These are phyloP conservation scores for Quercus engelmannii DNA, from an alignment of 306 rosid genomes.

Conservation along the genomic window DNA sequence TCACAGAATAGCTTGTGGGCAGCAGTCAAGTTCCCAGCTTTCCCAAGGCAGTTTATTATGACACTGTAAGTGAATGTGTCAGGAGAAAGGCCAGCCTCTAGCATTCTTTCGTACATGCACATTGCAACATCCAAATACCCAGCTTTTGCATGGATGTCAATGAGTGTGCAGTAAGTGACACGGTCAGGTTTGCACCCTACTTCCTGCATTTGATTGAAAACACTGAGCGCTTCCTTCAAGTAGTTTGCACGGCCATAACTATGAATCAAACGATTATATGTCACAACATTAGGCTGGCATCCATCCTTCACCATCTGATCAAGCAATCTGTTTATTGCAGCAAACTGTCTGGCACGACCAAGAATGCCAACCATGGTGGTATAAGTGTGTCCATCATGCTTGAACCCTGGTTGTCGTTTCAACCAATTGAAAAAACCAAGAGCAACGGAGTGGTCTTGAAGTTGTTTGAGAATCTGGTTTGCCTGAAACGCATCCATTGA, in stretches of 20 bases:
- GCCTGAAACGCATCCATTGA: conserved; percentile 79
- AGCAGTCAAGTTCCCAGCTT: conserved; percentile 81
- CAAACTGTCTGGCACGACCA: conserved; percentile 87
- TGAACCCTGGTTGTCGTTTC: conserved; percentile 63
- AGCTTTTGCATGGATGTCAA: conserved; percentile 94
- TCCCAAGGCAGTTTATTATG: conserved; percentile 91
- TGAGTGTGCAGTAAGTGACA: conserved; percentile 90
- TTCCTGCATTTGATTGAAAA: conserved; percentile 80
- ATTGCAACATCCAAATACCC: conserved; percentile 87
- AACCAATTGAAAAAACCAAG: conserved; percentile 80
- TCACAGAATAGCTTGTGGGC: conserved; percentile 76
- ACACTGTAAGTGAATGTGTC: conserved; percentile 98
- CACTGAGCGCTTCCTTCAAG: conserved; percentile 69
- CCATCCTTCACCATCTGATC: conserved; percentile 89
- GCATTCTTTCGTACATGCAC: conserved; percentile 82
- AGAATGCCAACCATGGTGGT: conserved; percentile 96
- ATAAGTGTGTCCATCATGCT: conserved; percentile 86
- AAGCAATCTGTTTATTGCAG: conserved; percentile 59
- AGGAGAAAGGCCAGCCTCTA: conserved; percentile 78
- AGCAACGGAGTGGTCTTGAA: conserved; percentile 75
- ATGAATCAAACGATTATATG: conserved; percentile 87
- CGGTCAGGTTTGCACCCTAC: conserved; percentile 83
- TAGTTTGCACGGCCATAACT: conserved; percentile 94
- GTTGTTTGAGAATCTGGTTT: conserved; percentile 81
- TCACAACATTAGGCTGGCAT: conserved; percentile 86